These are phyloP conservation scores for Pholiota molesta DNA, from an alignment of 768 basidiomycete genomes.

Conservation along the genomic window DNA sequence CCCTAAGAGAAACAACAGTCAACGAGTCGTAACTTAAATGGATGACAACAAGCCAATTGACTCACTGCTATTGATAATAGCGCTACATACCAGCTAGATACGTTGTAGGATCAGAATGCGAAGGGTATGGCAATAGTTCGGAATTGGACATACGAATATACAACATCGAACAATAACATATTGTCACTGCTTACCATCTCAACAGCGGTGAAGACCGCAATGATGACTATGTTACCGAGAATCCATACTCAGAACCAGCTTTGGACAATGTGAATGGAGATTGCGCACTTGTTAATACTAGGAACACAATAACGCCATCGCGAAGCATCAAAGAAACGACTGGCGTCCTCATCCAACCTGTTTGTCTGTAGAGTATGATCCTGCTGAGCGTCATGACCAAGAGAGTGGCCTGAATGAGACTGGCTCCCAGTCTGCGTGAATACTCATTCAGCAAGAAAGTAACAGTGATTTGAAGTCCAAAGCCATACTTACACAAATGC, in stretches of 20 bases:
- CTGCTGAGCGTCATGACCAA: slow-evolving; percentile 14
- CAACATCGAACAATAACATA: slow-evolving; percentile 4
- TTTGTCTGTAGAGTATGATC: background rate
- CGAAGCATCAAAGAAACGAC: slow-evolving; percentile 16
- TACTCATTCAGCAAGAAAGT: background rate
- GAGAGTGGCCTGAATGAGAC: slow-evolving; percentile 7
- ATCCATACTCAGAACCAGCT: background rate
- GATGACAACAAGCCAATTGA: no score
- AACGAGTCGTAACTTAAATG: background rate
- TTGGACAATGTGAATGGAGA: background rate
- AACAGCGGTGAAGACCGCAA: background rate
- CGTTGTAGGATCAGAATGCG: background rate
- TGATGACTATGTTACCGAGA: background rate
- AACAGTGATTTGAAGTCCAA: background rate
- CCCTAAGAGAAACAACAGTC: slow-evolving; percentile 7
- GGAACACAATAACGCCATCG: slow-evolving; percentile 13
- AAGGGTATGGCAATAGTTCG: background rate
- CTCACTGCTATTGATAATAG: slow-evolving; percentile 14
- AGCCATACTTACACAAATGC: slow-evolving; percentile 3
- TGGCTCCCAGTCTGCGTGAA: slow-evolving; percentile 6
- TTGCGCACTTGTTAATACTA: slow-evolving; percentile 5
- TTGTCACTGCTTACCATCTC: slow-evolving; percentile 6
- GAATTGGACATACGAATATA: slow-evolving; percentile 7
- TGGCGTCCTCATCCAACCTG: slow-evolving; percentile 11
- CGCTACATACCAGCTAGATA: slow-evolving; percentile 12